A percentile compares a stretch with the other conserved stretches of the same genome.
phyloP scores from a whole-genome alignment of 2,329 filamentous ascomycete species.

The Samsoniella hepiali region DNA sequence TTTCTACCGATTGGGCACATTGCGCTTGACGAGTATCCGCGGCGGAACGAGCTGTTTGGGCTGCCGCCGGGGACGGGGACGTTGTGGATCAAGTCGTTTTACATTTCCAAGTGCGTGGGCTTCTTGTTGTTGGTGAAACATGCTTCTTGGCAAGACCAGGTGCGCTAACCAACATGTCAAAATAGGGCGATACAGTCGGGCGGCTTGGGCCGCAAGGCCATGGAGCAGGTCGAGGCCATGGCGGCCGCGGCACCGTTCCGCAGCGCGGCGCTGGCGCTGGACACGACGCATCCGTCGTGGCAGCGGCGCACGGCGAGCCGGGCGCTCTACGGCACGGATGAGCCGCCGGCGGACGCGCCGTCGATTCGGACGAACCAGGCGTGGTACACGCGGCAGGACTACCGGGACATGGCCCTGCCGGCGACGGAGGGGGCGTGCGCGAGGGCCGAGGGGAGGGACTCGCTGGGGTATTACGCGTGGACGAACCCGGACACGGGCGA shows the following conservation, averaged over 20 bases:
- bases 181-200: slow-evolving; percentile 32
- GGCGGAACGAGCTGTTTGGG: slow-evolving; percentile 30
- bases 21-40: slow-evolving; percentile 33
- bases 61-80: slow-evolving; percentile 32
- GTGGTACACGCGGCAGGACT: slow-evolving; percentile 32
- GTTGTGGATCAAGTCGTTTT: slow-evolving; percentile 40
- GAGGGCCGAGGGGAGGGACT: slow-evolving; percentile 14
- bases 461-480: slow-evolving; percentile 17
- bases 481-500: slow-evolving; percentile 19
- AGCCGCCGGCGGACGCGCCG: slow-evolving; percentile 26
- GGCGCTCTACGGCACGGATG: slow-evolving; percentile 28
- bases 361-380: slow-evolving; percentile 29
- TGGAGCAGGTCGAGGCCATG: slow-evolving; percentile 34
- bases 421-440: slow-evolving; percentile 16
- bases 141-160: not conserved
- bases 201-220: slow-evolving; percentile 36
- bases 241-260: slow-evolving; percentile 32
- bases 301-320: slow-evolving; percentile 27
- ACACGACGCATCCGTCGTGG: slow-evolving; percentile 32
- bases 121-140: not conserved
- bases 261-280: slow-evolving; percentile 34
- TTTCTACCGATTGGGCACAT: slow-evolving; percentile 42
- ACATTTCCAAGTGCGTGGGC: slow-evolving; percentile 34
- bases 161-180: not conserved
- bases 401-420: slow-evolving; percentile 18